Evolutionary conservation across 2,329 filamentous ascomycete genomes (phyloP).

Genomic region (Aspergillus chevalieri): DNA sequence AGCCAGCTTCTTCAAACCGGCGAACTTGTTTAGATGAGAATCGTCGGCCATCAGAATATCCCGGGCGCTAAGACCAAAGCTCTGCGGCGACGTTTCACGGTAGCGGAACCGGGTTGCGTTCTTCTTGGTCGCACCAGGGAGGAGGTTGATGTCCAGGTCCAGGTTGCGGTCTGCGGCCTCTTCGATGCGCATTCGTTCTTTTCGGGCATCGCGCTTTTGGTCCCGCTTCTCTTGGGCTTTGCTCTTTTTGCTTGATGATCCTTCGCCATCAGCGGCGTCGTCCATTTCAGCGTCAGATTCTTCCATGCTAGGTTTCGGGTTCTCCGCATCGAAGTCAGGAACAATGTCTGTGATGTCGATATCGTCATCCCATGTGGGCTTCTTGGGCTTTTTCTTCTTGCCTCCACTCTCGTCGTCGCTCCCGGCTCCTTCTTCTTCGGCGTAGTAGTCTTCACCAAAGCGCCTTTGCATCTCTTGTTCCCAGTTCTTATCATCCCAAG

Average conservation of each 20-base stretch:
- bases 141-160: constrained; percentile 62
- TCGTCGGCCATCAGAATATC: constrained; percentile 92
- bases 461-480: constrained; percentile 80
- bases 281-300: constrained; percentile 51
- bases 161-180: constrained; percentile 77
- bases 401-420: constrained; percentile 36
- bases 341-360: constrained; percentile 93
- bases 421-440: constrained; percentile 53
- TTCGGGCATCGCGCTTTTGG: constrained; percentile 66
- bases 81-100: constrained; percentile 83
- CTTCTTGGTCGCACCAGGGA: constrained; percentile 49
- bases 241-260: constrained; percentile 41
- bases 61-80: constrained; percentile 79
- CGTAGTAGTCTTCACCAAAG: constrained; percentile 91
- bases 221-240: constrained; percentile 47
- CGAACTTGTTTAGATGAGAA: constrained; percentile 78
- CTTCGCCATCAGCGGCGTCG: constrained; percentile 30
- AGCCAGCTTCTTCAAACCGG: constrained; percentile 89
- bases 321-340: constrained; percentile 72
- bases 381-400: constrained; percentile 64
- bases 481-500: constrained; percentile 86
- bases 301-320: constrained; percentile 46
- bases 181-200: constrained; percentile 78
- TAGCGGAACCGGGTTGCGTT: constrained; percentile 67
- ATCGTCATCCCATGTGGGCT: constrained; percentile 91